A percentile compares a stretch with the other conserved stretches of the same genome.
These are phyloP conservation scores for Ophiocordyceps australis DNA, from an alignment of 2,329 filamentous ascomycete genomes.

Conservation along the genomic window DNA sequence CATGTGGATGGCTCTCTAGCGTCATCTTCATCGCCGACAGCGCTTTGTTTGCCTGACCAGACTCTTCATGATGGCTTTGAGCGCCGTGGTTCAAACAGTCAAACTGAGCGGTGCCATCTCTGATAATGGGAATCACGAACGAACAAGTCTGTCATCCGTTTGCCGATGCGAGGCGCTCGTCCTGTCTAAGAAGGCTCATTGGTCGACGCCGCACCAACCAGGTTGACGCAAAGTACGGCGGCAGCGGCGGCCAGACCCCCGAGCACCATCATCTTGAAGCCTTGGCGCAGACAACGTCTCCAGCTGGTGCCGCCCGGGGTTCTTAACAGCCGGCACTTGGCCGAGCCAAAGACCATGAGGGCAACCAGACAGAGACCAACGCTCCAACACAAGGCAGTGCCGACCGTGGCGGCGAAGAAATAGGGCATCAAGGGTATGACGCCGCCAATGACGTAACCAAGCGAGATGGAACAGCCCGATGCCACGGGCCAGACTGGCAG, in stretches of 20 bases:
- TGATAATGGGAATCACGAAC: too few species aligned
- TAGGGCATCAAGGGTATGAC: slow-evolving; percentile 45
- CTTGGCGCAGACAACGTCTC: slow-evolving; percentile 10
- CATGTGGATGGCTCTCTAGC: too few species aligned
- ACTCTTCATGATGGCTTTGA: too few species aligned
- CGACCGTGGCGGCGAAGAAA: slow-evolving; percentile 26
- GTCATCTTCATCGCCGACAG: too few species aligned
- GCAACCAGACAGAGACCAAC: slow-evolving; percentile 33
- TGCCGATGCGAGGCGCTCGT: too few species aligned
- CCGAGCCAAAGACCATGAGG: slow-evolving; percentile 36
- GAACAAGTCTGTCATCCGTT: too few species aligned
- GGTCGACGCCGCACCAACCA: too few species aligned
- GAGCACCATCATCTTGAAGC: slow-evolving; percentile 14
- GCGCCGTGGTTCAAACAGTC: too few species aligned
- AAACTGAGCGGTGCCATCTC: too few species aligned
- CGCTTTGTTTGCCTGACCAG: too few species aligned
- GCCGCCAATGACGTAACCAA: slow-evolving; percentile 44
- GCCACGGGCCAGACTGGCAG: slow-evolving; percentile 17
- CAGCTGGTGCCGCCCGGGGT: slow-evolving; percentile 3
- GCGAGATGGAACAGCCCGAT: slow-evolving; percentile 38
- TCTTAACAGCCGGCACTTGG: slow-evolving; percentile 26
- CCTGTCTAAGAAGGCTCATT: too few species aligned
- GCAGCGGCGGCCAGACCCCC: slow-evolving; percentile 14
- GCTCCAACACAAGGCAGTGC: slow-evolving; percentile 29
- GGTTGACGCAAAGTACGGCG: slow-evolving; percentile 11